These are phyloP conservation scores for Barnettozyma siamensis DNA, from an alignment of 805 yeast genomes.

Conservation along the genomic window DNA sequence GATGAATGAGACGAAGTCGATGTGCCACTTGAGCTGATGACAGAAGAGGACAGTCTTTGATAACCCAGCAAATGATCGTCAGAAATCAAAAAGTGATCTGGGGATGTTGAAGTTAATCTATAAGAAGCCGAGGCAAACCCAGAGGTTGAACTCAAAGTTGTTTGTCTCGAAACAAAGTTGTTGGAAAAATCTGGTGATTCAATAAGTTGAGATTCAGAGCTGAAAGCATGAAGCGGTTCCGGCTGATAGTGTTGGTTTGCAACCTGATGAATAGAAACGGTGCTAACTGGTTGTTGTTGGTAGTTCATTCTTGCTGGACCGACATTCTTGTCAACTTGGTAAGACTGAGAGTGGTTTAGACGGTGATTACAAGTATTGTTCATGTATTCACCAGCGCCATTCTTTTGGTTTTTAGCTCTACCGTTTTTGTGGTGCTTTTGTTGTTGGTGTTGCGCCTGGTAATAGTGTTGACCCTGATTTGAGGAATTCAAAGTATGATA, in stretches of 20 bases:
- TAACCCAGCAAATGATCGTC: constrained; percentile 14
- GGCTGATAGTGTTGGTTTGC: not conserved
- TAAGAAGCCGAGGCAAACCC: constrained; percentile 9
- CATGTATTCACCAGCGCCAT: not conserved
- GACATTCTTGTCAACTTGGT: not conserved
- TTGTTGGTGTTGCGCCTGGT: constrained; percentile 3
- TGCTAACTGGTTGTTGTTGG: not conserved
- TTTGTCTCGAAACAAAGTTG: not conserved
- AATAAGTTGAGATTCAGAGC: not conserved
- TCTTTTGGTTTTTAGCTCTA: not conserved
- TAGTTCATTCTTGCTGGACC: not conserved
- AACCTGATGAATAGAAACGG: not conserved
- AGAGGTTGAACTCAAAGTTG: constrained; percentile 1
- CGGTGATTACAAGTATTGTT: not conserved
- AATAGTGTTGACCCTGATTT: constrained; percentile 1
- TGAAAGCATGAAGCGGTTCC: not conserved
- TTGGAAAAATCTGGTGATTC: not conserved
- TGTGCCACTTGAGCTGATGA: constrained; percentile 20
- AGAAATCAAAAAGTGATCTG: constrained; percentile 12
- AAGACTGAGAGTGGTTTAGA: not conserved
- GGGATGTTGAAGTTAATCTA: constrained; percentile 9
- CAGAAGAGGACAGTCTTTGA: constrained; percentile 18
- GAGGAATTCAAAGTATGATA: constrained; percentile 3
- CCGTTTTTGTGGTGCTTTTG: constrained; percentile 1
- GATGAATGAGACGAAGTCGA: constrained; percentile 13